These are phyloP conservation scores for Salix viminalis DNA, from an alignment of 345 rosid genomes.

Conservation along the genomic window DNA sequence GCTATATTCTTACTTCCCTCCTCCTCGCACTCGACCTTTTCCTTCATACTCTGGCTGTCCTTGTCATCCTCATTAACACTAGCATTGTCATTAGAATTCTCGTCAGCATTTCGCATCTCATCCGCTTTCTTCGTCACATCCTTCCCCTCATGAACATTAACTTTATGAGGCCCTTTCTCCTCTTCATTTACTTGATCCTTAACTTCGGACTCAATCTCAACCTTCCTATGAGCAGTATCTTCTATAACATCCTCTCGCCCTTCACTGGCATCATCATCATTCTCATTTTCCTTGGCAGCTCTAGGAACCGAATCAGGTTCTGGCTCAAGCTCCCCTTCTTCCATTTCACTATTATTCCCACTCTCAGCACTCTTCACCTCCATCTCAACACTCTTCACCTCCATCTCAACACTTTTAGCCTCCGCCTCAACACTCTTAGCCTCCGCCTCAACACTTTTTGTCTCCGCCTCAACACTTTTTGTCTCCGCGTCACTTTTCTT, in stretches of 20 bases:
- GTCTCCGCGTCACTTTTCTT: slow-evolving; percentile 33
- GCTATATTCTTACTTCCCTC: slow-evolving; percentile 25
- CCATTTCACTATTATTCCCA: slow-evolving; percentile 83
- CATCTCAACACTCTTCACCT: neutral
- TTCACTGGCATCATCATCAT: slow-evolving; percentile 12
- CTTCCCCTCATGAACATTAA: slow-evolving; percentile 23
- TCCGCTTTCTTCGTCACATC: slow-evolving; percentile 26
- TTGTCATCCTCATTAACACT: slow-evolving; percentile 18
- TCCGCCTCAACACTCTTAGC: slow-evolving; percentile 1
- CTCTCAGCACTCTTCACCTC: slow-evolving; percentile 47
- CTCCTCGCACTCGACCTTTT: slow-evolving; percentile 22
- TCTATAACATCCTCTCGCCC: slow-evolving; percentile 8
- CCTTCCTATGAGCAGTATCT: slow-evolving; percentile 18
- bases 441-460: neutral
- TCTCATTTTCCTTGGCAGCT: slow-evolving; percentile 3
- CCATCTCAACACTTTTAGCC: neutral
- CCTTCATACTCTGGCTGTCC: slow-evolving; percentile 30
- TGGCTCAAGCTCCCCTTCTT: slow-evolving; percentile 97
- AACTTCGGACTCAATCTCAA: slow-evolving; percentile 19
- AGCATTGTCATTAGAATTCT: slow-evolving; percentile 19
- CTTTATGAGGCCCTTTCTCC: slow-evolving; percentile 24
- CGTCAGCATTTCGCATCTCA: slow-evolving; percentile 29
- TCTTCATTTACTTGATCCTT: slow-evolving; percentile 18
- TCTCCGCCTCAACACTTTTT: slow-evolving; percentile 27
- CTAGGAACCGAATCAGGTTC: slow-evolving; percentile 32